Evolutionary conservation across 1,284 basidiomycete species (phyloP).

Genomic region (Melampsora larici-populina): DNA sequence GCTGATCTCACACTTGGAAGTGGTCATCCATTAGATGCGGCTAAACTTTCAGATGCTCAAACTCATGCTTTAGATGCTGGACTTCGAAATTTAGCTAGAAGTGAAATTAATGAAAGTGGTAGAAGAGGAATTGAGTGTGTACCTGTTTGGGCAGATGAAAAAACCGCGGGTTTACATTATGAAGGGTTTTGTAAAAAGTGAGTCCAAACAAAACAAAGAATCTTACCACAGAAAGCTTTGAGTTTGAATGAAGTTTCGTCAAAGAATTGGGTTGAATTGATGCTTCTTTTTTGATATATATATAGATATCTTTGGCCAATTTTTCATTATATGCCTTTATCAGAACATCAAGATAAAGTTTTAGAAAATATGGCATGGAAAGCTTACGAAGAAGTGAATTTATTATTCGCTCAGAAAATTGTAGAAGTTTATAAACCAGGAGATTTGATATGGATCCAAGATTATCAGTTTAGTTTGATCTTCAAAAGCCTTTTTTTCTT

Average conservation of each 20-base stretch:
- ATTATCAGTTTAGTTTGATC: slow-evolving; percentile 63
- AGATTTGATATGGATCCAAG: slow-evolving; percentile 65
- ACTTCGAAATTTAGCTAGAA: slow-evolving; percentile 7
- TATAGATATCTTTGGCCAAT: slow-evolving; percentile 86
- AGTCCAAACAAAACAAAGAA: slow-evolving; percentile 57
- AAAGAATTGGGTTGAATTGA: too few species aligned
- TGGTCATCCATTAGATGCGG: slow-evolving; percentile 46
- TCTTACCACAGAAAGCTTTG: too few species aligned
- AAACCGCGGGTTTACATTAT: slow-evolving; percentile 86
- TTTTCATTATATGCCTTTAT: slow-evolving; percentile 82
- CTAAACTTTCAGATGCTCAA: slow-evolving; percentile 57
- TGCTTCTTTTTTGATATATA: slow-evolving; percentile 45
- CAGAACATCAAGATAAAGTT: slow-evolving; percentile 60
- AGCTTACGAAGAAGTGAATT: slow-evolving; percentile 78
- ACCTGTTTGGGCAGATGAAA: slow-evolving; percentile 87
- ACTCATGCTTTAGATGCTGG: slow-evolving; percentile 61
- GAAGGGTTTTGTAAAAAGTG: slow-evolving; percentile 93
- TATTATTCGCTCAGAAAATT: slow-evolving; percentile 75
- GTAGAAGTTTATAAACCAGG: slow-evolving; percentile 75
- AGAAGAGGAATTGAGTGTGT: slow-evolving; percentile 64
- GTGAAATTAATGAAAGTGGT: slow-evolving; percentile 56
- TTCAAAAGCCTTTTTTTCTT: neutral
- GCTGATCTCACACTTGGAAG: slow-evolving; percentile 68
- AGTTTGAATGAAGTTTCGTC: too few species aligned
- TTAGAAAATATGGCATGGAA: slow-evolving; percentile 78